A percentile compares a stretch with the other conserved stretches of the same genome.
Evolutionary conservation across 2,329 filamentous ascomycete species (phyloP).

Genomic region (Shiraia bambusicola): DNA sequence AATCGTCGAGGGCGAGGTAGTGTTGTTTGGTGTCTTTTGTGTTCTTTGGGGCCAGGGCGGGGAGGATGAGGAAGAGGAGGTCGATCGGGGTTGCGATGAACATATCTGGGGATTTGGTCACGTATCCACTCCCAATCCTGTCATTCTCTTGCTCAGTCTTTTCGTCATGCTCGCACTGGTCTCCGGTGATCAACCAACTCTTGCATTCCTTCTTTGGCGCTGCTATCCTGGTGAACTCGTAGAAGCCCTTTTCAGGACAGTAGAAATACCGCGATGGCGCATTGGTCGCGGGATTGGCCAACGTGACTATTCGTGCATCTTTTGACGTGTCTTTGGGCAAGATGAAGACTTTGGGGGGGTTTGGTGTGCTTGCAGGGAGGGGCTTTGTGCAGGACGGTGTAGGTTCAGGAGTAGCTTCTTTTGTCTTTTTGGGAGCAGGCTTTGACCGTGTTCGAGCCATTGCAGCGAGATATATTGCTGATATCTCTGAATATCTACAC

Average conservation of each 20-base stretch:
- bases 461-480: conserved; percentile 2
- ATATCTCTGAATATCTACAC: no score
- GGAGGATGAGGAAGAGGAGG: conserved; percentile 78
- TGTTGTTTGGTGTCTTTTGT: conserved; percentile 58
- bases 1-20: conserved; percentile 70
- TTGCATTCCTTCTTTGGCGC: conserved; percentile 53
- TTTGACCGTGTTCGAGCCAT: conserved; percentile 44
- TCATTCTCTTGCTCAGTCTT: conserved; percentile 5
- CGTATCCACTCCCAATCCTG: conserved; percentile 48
- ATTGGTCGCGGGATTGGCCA: conserved; percentile 57
- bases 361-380: conserved; percentile 41
- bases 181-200: conserved; percentile 55
- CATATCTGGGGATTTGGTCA: conserved; percentile 71
- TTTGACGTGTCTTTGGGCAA: conserved; percentile 56
- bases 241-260: conserved; percentile 59
- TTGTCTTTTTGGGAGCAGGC: conserved; percentile 12
- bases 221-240: conserved; percentile 61
- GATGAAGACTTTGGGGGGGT: conserved; percentile 58
- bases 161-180: conserved; percentile 11
- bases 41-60: conserved; percentile 60
- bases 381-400: conserved; percentile 22
- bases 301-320: conserved; percentile 57
- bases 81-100: conserved; percentile 83
- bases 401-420: conserved; percentile 26
- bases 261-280: conserved; percentile 57